Evolutionary conservation across 2,329 filamentous ascomycete genomes (phyloP).

Genomic region (Ophiostoma sp.): DNA sequence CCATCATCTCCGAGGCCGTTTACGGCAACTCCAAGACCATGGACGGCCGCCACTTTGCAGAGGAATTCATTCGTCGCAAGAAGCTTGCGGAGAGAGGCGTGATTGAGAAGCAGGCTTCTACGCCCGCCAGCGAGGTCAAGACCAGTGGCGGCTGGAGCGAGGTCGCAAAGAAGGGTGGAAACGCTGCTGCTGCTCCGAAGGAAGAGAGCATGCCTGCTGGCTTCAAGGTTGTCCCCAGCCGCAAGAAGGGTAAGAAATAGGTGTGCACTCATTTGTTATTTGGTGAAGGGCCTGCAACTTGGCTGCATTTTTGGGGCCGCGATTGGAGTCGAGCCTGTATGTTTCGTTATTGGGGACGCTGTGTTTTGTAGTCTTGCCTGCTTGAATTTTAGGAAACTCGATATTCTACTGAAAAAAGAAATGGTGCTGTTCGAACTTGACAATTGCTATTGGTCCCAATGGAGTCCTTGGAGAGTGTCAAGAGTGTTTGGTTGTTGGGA

Average conservation of each 20-base stretch:
- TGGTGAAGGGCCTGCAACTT: neutral
- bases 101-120: conserved; percentile 63
- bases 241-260: conserved; percentile 86
- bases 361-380: neutral
- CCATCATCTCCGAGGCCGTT: conserved; percentile 85
- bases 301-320: neutral
- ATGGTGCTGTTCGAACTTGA: neutral
- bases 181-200: conserved; percentile 51
- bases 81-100: conserved; percentile 92
- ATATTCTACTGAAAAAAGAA: neutral
- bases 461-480: neutral
- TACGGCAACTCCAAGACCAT: conserved; percentile 86
- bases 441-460: neutral
- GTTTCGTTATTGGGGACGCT: neutral
- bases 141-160: conserved; percentile 82
- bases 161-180: conserved; percentile 86
- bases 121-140: conserved; percentile 38
- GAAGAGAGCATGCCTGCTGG: conserved; percentile 50
- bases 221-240: conserved; percentile 88
- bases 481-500: too few species aligned
- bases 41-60: conserved; percentile 88
- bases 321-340: neutral
- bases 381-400: neutral
- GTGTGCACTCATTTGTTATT: neutral
- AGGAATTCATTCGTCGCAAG: conserved; percentile 91